Evolutionary conservation across 139 green algal genomes (phyloP).

Genomic region (Ostreobium quekettii): DNA sequence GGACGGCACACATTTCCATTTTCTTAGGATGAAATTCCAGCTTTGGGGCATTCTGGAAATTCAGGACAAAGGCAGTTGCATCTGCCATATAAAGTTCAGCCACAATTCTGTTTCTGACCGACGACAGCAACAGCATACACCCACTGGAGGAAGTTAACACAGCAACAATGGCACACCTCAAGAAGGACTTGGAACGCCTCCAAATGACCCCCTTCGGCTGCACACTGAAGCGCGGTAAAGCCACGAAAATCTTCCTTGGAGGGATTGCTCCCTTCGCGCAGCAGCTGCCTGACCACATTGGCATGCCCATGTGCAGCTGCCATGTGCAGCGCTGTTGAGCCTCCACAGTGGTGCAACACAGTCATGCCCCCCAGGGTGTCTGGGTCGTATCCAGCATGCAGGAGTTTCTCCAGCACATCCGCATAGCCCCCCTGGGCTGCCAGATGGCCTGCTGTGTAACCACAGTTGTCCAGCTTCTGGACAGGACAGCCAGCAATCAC

Average conservation of each 20-base stretch:
- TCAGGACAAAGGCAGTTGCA: no score
- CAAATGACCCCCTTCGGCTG: slow-evolving; percentile 23
- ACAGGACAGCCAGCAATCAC: slow-evolving; percentile 35
- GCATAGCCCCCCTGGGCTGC: slow-evolving; percentile 30
- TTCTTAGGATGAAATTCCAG: no score
- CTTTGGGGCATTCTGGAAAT: no score
- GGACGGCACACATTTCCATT: no score
- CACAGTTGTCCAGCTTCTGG: slow-evolving; percentile 19
- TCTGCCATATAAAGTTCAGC: no score
- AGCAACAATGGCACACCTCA: no score
- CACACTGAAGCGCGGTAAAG: slow-evolving; percentile 24
- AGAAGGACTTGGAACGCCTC: slow-evolving; percentile 12
- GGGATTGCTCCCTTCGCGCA: neutral
- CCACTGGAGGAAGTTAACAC: no score
- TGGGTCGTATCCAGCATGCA: slow-evolving; percentile 36
- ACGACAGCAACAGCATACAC: no score
- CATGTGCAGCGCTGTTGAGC: slow-evolving; percentile 40
- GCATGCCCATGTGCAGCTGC: slow-evolving; percentile 33
- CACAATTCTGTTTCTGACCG: no score
- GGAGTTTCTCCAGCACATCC: slow-evolving; percentile 31
- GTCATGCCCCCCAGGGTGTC: slow-evolving; percentile 22
- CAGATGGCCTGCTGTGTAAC: slow-evolving; percentile 33
- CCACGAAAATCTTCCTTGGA: slow-evolving; percentile 18
- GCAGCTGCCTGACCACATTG: slow-evolving; percentile 17
- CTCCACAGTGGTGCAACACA: slow-evolving; percentile 3